Evolutionary conservation across 2,329 filamentous ascomycete genomes (phyloP), one percentile per base, ranked within the genome.

Genomic region (Microsporum canis): DNA sequence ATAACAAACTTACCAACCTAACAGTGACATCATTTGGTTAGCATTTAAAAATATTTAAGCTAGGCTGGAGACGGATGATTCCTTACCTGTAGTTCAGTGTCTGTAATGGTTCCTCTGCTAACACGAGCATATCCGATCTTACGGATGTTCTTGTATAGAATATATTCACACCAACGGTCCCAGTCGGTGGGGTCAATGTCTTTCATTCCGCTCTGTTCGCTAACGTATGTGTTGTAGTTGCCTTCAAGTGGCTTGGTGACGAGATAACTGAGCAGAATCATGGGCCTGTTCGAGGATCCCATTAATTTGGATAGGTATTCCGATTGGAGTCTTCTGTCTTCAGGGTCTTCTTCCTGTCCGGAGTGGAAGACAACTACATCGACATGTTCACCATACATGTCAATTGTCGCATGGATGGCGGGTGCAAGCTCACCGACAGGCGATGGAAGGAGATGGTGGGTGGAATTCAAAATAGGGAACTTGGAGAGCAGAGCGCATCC

Each of bases 111-210:
- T 67, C 86, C 86, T 68, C 94, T 82, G 68, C 88, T 92, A 59
- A 99, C 87, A 60, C 94, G 81, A 3, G 94, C 94, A 72, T 99
- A 99, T 1, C 90, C 92, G 0, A 88, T 87, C 64, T 92, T 83
- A 75, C 86, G 87, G 64, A 99, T 76, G 10, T 86, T 86, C 79
- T 96, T 96, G 80, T 90, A 99, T 31, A 99, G 78, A 66, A 99
- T 96, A 75, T 99, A 99, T 78, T 99, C 92, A 78, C 94, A 99
- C 94, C 94, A 99, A 60, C 94, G 81, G 73, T 99, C 94, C 91
- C 91, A 96, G 72, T 99, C 94, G 2, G 80, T 86, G 0, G 86
- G 83, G 70, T 99, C 94, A 57, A 99, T 94, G 70, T 99, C 94
- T 69, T 89, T 86, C 94, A 99, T 99, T 7, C 91, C 89, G 62